Conservation (phyloP, 2,329 filamentous ascomycete species). For the Venturia carpophila region DNA sequence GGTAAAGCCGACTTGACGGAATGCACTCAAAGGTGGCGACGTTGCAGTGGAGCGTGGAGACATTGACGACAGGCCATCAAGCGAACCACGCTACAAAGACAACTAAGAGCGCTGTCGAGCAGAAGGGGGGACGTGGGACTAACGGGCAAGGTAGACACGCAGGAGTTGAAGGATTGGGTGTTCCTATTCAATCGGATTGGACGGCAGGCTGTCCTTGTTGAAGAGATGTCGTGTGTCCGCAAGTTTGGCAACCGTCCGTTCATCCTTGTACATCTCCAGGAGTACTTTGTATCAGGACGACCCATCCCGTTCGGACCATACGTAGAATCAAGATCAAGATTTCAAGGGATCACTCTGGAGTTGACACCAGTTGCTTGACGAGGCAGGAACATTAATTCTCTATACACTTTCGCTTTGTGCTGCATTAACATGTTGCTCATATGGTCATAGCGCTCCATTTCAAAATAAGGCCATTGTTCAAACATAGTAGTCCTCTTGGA, state of each 20-base stretch:
- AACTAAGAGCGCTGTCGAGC: neutral
- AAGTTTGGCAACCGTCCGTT: neutral
- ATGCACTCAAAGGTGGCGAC: neutral
- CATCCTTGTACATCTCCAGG: neutral
- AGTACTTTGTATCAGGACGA: neutral
- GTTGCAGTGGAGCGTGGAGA: neutral
- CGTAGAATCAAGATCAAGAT: neutral
- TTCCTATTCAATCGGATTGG: neutral
- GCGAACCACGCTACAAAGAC: neutral
- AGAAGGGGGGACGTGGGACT: neutral
- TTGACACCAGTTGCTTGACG: neutral
- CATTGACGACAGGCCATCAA: neutral
- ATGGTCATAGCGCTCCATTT: neutral
- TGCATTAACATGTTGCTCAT: neutral
- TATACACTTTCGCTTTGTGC: constrained; percentile 5
- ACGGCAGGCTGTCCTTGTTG: neutral
- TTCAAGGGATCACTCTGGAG: neutral
- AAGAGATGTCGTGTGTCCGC: neutral
- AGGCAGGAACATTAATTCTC: neutral
- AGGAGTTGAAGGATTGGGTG: neutral
- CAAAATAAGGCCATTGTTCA: neutral
- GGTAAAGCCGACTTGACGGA: neutral
- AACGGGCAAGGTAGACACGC: neutral
- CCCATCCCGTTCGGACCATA: neutral
- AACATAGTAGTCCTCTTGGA: constrained; percentile 6